Percentiles rank a stretch among this genome's conserved stretches.
These are phyloP conservation scores for Beta macrorhiza DNA, from an alignment of 179 eudicot genomes.

Conservation along the genomic window DNA sequence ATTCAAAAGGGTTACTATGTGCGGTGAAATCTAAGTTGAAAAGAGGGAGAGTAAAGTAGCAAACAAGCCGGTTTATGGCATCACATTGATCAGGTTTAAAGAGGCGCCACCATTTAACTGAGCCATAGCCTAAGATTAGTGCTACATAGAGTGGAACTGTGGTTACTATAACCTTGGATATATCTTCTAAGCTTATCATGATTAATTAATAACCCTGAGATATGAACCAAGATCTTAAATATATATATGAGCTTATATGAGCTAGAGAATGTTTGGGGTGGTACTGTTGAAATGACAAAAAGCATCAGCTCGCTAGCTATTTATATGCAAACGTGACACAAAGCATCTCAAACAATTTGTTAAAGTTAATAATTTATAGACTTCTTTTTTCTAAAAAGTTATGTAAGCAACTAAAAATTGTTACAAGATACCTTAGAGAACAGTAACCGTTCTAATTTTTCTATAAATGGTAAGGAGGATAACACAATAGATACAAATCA, in stretches of 20 bases:
- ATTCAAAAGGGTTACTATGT: slow-evolving; percentile 56
- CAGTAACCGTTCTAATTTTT: background rate
- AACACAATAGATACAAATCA: no score
- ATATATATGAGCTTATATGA: background rate
- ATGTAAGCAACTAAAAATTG: background rate
- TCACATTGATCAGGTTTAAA: slow-evolving; percentile 60
- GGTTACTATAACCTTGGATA: slow-evolving; percentile 65
- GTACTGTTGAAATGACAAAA: slow-evolving; percentile 20
- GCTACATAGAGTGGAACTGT: slow-evolving; percentile 73
- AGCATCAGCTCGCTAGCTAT: slow-evolving; percentile 1
- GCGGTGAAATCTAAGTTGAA: slow-evolving; percentile 67
- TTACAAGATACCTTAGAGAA: background rate
- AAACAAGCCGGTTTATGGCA: slow-evolving; percentile 64
- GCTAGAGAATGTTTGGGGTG: background rate
- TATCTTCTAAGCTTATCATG: slow-evolving; percentile 70
- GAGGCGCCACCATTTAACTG: slow-evolving; percentile 74
- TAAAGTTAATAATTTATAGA: no score
- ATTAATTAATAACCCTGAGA: background rate
- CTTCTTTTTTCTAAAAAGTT: background rate
- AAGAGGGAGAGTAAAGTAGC: slow-evolving; percentile 65
- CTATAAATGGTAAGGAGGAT: no score
- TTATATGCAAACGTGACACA: slow-evolving; percentile 17
- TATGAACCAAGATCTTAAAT: background rate
- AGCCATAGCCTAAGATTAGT: slow-evolving; percentile 60
- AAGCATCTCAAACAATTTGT: no score